Conservation (phyloP, 257 asterid species). For the Misopates orontium region DNA sequence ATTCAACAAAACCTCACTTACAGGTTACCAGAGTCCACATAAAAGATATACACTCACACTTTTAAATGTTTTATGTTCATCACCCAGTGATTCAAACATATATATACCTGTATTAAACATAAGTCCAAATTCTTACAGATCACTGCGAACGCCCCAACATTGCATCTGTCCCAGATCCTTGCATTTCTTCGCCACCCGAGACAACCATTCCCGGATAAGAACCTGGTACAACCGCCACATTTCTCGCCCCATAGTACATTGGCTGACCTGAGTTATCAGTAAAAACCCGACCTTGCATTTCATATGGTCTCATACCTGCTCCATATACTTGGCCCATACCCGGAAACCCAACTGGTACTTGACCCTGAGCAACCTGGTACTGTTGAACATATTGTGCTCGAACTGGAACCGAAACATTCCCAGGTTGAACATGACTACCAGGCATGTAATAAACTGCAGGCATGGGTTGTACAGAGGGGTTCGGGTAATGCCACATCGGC, state of each 20-base stretch:
- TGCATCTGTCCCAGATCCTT: slow-evolving; percentile 47
- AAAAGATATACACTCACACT: slow-evolving; percentile 19
- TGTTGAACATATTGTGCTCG: slow-evolving; percentile 52
- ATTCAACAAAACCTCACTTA: slow-evolving; percentile 14
- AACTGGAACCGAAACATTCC: slow-evolving; percentile 43
- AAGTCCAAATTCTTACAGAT: slow-evolving; percentile 16
- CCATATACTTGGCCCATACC: slow-evolving; percentile 55
- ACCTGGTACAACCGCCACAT: slow-evolving; percentile 50
- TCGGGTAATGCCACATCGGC: slow-evolving; percentile 69
- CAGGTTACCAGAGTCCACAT: slow-evolving; percentile 26
- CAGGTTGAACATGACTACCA: slow-evolving; percentile 46
- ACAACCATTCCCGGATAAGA: slow-evolving; percentile 57
- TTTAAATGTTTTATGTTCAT: slow-evolving; percentile 14
- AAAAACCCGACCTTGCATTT: slow-evolving; percentile 43
- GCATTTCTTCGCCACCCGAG: slow-evolving; percentile 62
- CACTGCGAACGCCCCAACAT: slow-evolving; percentile 54
- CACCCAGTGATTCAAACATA: slow-evolving; percentile 5
- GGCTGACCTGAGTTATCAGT: slow-evolving; percentile 48
- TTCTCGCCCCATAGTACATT: slow-evolving; percentile 58
- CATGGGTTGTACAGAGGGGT: slow-evolving; percentile 55
- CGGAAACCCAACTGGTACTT: slow-evolving; percentile 63
- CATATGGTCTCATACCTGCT: slow-evolving; percentile 56
- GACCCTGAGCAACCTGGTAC: slow-evolving; percentile 47
- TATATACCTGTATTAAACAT: slow-evolving; percentile 14
- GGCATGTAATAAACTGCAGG: slow-evolving; percentile 66